Evolutionary conservation across 225 moss, liverwort and hornwort genomes (phyloP), one percentile per base, ranked within the genome.

Genomic region (Rhytidiadelphus loreus): DNA sequence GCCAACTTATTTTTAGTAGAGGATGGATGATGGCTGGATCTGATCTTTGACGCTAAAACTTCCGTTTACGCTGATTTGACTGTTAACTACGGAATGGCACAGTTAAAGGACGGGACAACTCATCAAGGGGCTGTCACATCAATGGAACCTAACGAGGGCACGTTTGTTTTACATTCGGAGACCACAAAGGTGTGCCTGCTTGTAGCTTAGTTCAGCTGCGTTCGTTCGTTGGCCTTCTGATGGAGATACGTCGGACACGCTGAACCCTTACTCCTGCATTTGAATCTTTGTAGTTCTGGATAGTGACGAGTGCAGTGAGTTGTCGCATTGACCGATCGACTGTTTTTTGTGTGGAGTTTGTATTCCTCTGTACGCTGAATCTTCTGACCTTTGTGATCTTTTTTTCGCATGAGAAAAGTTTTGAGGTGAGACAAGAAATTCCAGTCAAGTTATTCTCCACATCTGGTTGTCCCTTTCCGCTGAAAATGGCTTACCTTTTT

Each of bases 51-150:
- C 77, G 77, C 43, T 71, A 41, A 53, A 52, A 83, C 48, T 16
- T 66, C 3, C 22, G 41, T 25, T 66, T 72, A 20, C 28, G 18
- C 16, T 37, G 74, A 82, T 85, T 86, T 87, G 78, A 68, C 55
- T 84, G 63, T 80, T 41, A 86, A 53, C 60, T 77, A 37, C 16
- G 29, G 53, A 75, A 82, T 87, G 75, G 41, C 61, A 75, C 97
- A 99, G 98, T 91, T 99, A 50, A 97, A 95, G 39, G 98, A 99
- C 92, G 98, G 98, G 64, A 95, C 96, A 60, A 93, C 95, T 62
- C 98, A 99, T 89, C 89, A 93, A 88, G 98, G 98, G 82, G 94
- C 97, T 57, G 97, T 97, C 56, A 99, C 96, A 30, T 99, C 98
- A 16, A 99, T 99, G 98, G 98, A 97, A 85, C 95, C 96, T 32